Percentiles rank a stretch among this genome's conserved stretches.
Evolutionary conservation across 2,329 filamentous ascomycete species (phyloP).

Genomic region (Arthrinium phaeospermum): DNA sequence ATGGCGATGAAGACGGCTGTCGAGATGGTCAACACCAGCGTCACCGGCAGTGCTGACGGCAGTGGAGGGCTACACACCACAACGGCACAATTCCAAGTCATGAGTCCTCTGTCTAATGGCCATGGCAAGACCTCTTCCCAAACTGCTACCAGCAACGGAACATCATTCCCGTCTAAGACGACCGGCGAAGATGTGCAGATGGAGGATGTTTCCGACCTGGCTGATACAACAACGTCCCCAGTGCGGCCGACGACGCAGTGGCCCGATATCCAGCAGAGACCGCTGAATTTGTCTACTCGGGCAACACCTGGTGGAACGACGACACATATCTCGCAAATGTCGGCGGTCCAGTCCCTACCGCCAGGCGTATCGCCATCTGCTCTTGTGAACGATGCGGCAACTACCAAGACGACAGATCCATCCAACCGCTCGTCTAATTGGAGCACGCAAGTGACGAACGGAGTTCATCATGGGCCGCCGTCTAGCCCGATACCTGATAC

Average conservation of each 20-base stretch:
- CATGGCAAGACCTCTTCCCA: slow-evolving; percentile 49
- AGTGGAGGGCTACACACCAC: slow-evolving; percentile 46
- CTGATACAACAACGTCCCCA: slow-evolving; percentile 48
- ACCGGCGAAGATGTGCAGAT: slow-evolving; percentile 66
- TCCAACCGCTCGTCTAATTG: slow-evolving; percentile 68
- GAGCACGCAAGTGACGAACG: slow-evolving; percentile 77
- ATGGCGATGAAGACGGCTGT: slow-evolving; percentile 63
- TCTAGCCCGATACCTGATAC: slow-evolving; percentile 55
- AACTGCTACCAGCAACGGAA: slow-evolving; percentile 60
- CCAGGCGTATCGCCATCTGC: slow-evolving; percentile 63
- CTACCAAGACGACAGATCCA: slow-evolving; percentile 84
- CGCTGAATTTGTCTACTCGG: slow-evolving; percentile 43
- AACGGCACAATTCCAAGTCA: slow-evolving; percentile 59
- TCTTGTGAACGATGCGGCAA: slow-evolving; percentile 83
- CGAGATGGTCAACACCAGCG: slow-evolving; percentile 57
- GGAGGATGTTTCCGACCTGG: slow-evolving; percentile 57
- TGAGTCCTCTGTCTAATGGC: slow-evolving; percentile 66
- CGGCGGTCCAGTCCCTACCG: slow-evolving; percentile 63
- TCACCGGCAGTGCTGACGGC: slow-evolving; percentile 55
- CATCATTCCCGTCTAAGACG: slow-evolving; percentile 53
- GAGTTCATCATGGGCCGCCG: slow-evolving; percentile 55
- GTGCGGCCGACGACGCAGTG: slow-evolving; percentile 57
- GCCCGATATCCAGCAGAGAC: slow-evolving; percentile 38
- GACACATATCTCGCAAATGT: slow-evolving; percentile 69
- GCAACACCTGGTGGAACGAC: slow-evolving; percentile 50